phyloP scores from a whole-genome alignment of 2,329 filamentous ascomycete species.

The Paraphaeosphaeria sporulosa region DNA sequence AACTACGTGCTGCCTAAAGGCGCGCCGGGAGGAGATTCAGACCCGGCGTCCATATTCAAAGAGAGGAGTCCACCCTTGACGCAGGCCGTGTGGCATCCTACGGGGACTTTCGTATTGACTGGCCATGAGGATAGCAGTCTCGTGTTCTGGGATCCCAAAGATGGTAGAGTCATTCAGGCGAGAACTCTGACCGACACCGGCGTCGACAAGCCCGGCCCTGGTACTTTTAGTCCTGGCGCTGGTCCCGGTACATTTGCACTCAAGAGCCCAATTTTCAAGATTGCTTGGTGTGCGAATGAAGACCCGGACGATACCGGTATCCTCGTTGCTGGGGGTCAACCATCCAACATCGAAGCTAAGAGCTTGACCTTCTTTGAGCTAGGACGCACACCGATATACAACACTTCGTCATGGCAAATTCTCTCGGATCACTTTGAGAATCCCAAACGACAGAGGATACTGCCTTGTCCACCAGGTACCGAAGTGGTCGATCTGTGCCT shows the following conservation, averaged over 20 bases:
- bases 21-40: slow-evolving; percentile 79
- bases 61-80: slow-evolving; percentile 76
- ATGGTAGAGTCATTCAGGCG: slow-evolving; percentile 83
- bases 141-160: slow-evolving; percentile 93
- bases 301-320: slow-evolving; percentile 94
- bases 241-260: slow-evolving; percentile 62
- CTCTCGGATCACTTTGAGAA: slow-evolving; percentile 80
- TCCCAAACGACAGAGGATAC: slow-evolving; percentile 72
- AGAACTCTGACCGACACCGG: slow-evolving; percentile 78
- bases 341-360: slow-evolving; percentile 71
- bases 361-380: slow-evolving; percentile 90
- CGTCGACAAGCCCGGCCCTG: slow-evolving; percentile 71
- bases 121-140: slow-evolving; percentile 90
- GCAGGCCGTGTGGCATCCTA: slow-evolving; percentile 93
- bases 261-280: slow-evolving; percentile 77
- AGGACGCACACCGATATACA: slow-evolving; percentile 86
- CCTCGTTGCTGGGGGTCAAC: slow-evolving; percentile 82
- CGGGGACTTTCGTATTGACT: slow-evolving; percentile 86
- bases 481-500: slow-evolving; percentile 82
- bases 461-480: slow-evolving; percentile 79
- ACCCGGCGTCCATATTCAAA: slow-evolving; percentile 67
- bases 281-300: slow-evolving; percentile 92
- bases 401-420: slow-evolving; percentile 88
- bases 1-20: slow-evolving; percentile 82
- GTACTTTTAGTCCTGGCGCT: slow-evolving; percentile 51